Base-by-base conservation (phyloP, 2,329 filamentous ascomycete genomes). In the Aureobasidium sp. region DNA sequence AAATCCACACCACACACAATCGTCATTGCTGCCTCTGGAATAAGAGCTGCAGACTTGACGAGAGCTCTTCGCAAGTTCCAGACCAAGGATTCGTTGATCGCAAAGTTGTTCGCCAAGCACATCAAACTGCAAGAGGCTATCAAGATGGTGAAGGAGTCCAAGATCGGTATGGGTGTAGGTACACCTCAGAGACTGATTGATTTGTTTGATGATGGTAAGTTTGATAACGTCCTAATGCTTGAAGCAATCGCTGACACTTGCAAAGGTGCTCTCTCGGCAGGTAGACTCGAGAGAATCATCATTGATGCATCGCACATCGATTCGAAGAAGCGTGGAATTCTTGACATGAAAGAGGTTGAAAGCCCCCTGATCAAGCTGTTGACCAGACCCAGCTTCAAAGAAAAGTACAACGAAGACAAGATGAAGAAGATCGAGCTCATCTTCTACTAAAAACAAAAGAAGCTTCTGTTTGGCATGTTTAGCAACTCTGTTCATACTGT, bases 31-130 rank as follows among this genome's bases (percentile, higher is more conserved):
- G 85, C 85, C 9, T 91, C 92, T 6, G 94, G 91, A 0, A 79
- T 97, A 61, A 82, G 94, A 69, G 91, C 94, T 5, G 91, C 93
- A 16, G 90, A 97, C 70, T 76, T 97, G 50, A 86, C 89, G 32
- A 89, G 89, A 68, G 82, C 85, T 3, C 78, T 96, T 65, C 84
- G 91, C 51, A 85, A 86, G 66, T 93, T 94, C 68, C 89, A 92
- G 71, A 86, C 82, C 58, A 91, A 94, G 72, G 85, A 90, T 9
- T 85, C 82, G 54, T 82, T 84, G 49, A 86, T 99, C 1, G 89
- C 90, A 2, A 99, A 99, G 74, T 79, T 99, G 71, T 99, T 99
- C 74, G 93, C 94, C 36, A 99, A 99, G 75, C 94, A 99, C 74
- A 96, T 99, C 79, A 99, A 99, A 76, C 76, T 99, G 11, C 84